Evolutionary conservation across 1,139 yeast genomes (phyloP), one percentile per base, ranked within the genome.

Genomic region (Blastobotrys aristatus): DNA sequence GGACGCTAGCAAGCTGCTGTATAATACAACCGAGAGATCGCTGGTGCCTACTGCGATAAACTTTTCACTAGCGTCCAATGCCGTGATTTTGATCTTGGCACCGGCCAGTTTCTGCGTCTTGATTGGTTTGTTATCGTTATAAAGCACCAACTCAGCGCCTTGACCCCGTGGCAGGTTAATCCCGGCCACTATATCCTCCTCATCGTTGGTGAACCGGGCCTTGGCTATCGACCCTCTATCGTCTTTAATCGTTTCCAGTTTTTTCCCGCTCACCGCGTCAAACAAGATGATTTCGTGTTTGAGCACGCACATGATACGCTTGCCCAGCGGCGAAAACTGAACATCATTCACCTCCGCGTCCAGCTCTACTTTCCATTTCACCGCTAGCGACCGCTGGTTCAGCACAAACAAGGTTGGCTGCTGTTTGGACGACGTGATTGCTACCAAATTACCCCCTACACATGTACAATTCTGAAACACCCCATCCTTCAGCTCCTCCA

Each of bases 21-120:
- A 66, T 11, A 85, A 60, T 1, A 79, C 69, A 20, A 89, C 71
- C 1, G 95, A 79, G 52, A 80, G 75, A 56, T 87, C 92, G 53
- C 86, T 84, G 1, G 92, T 86, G 0, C 94, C 87, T 21, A 87
- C 62, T 0, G 86, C 94, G 22, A 82, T 71, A 42, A 84, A 68
- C 40, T 79, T 73, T 41, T 72, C 72, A 34, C 65, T 62, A 7
- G 68, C 67, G 58, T 83, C 95, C 62, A 88, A 66, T 0, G 94
- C 82, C 0, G 94, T 86, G 24, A 85, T 73, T 40, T 76, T 79
- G 55, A 80, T 69, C 34, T 47, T 46, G 24, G 44, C n/a, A n/a
- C 37, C 24, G 37, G 21, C n/a, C 13, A 47, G 33, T 21, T 30
- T 24, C 32, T 34, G 40, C 3, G 50, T 32, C 11, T 36, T 47